A percentile compares a stretch with the other conserved stretches of the same genome.
phyloP scores from a whole-genome alignment of 805 yeast genomes.

The Sugiyamaella chiloensis region DNA sequence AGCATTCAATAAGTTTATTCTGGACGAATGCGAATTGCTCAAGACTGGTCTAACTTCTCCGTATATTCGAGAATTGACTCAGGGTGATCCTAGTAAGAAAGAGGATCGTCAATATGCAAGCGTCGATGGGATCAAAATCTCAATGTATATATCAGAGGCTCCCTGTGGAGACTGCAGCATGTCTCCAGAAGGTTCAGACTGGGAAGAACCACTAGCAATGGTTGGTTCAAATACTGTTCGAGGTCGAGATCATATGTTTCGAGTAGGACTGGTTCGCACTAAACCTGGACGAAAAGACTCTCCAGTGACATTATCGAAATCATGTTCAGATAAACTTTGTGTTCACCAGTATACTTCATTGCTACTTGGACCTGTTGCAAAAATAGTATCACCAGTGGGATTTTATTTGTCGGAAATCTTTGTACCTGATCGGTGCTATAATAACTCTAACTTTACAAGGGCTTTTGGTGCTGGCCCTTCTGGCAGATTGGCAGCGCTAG shows the following conservation, averaged over 20 bases:
- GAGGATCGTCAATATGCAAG: conserved; percentile 8
- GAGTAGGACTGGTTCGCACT: conserved; percentile 71
- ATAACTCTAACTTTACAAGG: conserved; percentile 28
- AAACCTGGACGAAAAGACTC: conserved; percentile 92
- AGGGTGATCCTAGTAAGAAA: neutral
- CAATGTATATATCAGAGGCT: conserved; percentile 64
- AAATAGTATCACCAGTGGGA: conserved; percentile 22
- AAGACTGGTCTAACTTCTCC: conserved; percentile 20
- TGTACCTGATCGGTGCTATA: conserved; percentile 25
- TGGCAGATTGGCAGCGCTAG: neutral
- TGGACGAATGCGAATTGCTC: conserved; percentile 45
- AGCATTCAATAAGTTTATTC: conserved; percentile 58
- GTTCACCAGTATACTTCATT: conserved; percentile 49
- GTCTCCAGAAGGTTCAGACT: conserved; percentile 35
- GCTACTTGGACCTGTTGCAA: conserved; percentile 30
- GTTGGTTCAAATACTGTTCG: conserved; percentile 36
- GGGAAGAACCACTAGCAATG: conserved; percentile 20
- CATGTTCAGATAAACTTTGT: conserved; percentile 84
- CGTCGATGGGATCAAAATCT: conserved; percentile 40
- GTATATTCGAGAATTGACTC: conserved; percentile 1
- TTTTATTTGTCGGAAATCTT: conserved; percentile 29
- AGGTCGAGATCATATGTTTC: conserved; percentile 60
- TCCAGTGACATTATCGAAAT: conserved; percentile 65
- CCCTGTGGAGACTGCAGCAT: conserved; percentile 94
- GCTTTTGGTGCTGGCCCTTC: conserved; percentile 30